Conservation (phyloP, 441 rosid species). For the Eutrema salsugineum region DNA sequence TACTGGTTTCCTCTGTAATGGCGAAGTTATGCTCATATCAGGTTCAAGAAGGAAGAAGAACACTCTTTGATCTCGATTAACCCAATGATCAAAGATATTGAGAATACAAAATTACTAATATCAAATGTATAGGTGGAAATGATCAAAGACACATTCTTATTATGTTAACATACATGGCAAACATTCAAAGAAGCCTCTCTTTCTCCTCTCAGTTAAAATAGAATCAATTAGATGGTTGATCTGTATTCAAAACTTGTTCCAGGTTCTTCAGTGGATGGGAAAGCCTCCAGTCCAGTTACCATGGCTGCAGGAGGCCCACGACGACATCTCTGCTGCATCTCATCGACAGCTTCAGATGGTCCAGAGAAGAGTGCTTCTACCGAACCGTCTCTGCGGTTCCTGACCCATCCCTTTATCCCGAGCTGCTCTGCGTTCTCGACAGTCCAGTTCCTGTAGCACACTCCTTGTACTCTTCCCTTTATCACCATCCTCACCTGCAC, state of each 20-base stretch:
- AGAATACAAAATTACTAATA: too few relatives aligned
- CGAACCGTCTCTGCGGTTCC: constrained; percentile 81
- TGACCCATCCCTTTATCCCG: constrained; percentile 86
- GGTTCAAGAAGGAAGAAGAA: too few relatives aligned
- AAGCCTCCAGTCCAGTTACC: constrained; percentile 73
- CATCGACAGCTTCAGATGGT: constrained; percentile 52
- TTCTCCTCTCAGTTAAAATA: background rate
- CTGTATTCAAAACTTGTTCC: constrained; percentile 60
- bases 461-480: constrained; percentile 92
- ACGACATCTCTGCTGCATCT: constrained; percentile 86
- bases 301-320: constrained; percentile 77
- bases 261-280: constrained; percentile 65
- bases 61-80: too few relatives aligned
- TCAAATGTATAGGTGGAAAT: too few relatives aligned
- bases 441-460: constrained; percentile 88
- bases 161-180: background rate
- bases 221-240: constrained; percentile 50
- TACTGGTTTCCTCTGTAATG: too few relatives aligned
- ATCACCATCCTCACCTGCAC: constrained; percentile 66
- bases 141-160: background rate
- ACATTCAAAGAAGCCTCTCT: background rate
- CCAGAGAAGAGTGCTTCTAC: constrained; percentile 91
- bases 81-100: too few relatives aligned
- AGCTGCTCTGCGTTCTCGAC: constrained; percentile 69
- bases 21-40: too few relatives aligned